phyloP scores from a whole-genome alignment of 2,329 filamentous ascomycete genomes.

The Fusarium chaquense region DNA sequence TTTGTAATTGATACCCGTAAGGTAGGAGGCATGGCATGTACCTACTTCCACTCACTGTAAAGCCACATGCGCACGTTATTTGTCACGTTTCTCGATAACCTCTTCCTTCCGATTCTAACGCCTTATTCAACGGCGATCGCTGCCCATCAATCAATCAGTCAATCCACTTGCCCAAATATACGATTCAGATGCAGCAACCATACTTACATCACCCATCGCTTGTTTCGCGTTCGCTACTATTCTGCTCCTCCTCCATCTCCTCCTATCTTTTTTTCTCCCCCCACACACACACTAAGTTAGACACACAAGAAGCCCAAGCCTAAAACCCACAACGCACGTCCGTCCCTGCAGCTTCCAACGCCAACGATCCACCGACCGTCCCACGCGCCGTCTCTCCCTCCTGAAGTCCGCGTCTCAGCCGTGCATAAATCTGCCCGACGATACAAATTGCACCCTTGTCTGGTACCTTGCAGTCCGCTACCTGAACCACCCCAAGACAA shows the following conservation, averaged over 20 bases:
- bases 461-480: constrained; percentile 38
- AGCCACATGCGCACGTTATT: background rate
- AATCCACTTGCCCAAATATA: background rate
- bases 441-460: constrained; percentile 34
- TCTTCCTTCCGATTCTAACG: constrained; percentile 17
- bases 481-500: constrained; percentile 26
- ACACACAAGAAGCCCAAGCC: constrained; percentile 20
- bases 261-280: constrained; percentile 17
- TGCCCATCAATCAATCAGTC: constrained; percentile 5
- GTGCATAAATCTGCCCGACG: constrained; percentile 47
- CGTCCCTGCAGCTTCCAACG: constrained; percentile 42
- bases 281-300: constrained; percentile 16
- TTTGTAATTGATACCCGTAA: background rate
- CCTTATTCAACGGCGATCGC: constrained; percentile 22
- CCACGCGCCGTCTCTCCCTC: constrained; percentile 48
- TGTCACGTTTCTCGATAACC: constrained; percentile 14
- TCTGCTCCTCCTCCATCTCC: background rate
- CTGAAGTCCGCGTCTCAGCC: constrained; percentile 50
- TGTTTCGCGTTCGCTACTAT: constrained; percentile 36
- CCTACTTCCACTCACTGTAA: background rate
- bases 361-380: constrained; percentile 48
- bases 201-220: constrained; percentile 23
- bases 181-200: constrained; percentile 2
- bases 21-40: background rate
- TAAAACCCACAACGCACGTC: constrained; percentile 38